Percentiles rank a stretch among this genome's conserved stretches.
Evolutionary conservation across 176 grass and related monocot species (phyloP).

Genomic region (Urochloa ruziziensis): DNA sequence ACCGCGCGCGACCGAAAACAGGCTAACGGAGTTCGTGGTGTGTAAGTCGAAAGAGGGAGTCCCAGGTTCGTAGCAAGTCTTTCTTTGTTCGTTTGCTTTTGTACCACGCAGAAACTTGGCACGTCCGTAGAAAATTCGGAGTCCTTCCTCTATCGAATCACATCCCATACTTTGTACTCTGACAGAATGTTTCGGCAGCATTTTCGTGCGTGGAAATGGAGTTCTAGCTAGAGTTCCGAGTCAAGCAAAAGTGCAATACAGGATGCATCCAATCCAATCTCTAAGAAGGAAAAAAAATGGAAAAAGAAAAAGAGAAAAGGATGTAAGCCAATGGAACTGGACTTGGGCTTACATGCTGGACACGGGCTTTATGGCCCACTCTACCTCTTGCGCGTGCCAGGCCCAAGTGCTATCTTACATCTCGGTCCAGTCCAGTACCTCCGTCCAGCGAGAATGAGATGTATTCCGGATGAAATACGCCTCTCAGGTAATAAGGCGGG

Average conservation of each 20-base stretch:
- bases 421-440: neutral
- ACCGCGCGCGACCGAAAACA: neutral
- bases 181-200: neutral
- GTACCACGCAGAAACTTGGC: neutral
- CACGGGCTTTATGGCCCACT: neutral
- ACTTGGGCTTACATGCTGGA: neutral
- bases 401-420: neutral
- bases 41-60: neutral
- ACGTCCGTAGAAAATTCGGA: too few relatives aligned
- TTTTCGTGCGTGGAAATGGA: neutral
- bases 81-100: neutral
- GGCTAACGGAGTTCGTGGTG: too few relatives aligned
- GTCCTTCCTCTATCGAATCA: too few relatives aligned
- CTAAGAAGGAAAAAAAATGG: neutral
- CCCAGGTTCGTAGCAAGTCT: neutral
- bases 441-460: neutral
- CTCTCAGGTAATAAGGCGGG: neutral
- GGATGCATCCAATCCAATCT: neutral
- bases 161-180: neutral
- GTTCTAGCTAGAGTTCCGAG: neutral
- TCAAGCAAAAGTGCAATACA: neutral
- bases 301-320: neutral
- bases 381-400: neutral
- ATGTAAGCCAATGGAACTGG: neutral
- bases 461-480: neutral